A percentile compares a stretch with the other conserved stretches of the same genome.
Evolutionary conservation across 768 basidiomycete genomes (phyloP).

Genomic region (Lentinula edodes): DNA sequence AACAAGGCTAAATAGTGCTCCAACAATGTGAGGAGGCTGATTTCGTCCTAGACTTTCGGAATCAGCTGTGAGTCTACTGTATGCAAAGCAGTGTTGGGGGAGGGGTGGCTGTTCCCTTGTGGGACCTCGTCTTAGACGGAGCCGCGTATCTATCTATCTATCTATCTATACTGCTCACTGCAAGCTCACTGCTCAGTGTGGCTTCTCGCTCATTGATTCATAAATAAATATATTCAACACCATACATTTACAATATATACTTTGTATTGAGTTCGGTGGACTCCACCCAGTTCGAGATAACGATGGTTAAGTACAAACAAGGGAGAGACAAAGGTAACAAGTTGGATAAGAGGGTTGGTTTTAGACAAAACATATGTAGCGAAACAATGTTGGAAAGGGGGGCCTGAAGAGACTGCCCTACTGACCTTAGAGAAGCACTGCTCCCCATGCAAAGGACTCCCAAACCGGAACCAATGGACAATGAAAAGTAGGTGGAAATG

Average conservation of each 20-base stretch:
- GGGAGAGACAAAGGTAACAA: background rate
- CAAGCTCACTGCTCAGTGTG: too few relatives aligned
- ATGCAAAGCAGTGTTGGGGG: too few relatives aligned
- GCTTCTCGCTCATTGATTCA: background rate
- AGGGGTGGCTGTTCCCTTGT: too few relatives aligned
- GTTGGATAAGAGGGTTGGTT: background rate
- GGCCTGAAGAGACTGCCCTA: background rate
- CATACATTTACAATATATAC: slow-evolving; percentile 3
- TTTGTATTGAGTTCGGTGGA: background rate
- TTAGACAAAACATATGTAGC: background rate
- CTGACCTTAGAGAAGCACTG: background rate
- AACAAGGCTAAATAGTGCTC: too few relatives aligned
- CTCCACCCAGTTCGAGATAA: slow-evolving; percentile 1
- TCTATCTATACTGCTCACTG: too few relatives aligned
- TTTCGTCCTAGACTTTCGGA: too few relatives aligned
- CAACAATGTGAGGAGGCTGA: too few relatives aligned
- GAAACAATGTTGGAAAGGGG: background rate
- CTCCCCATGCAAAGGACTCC: slow-evolving; percentile 4
- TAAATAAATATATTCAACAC: background rate
- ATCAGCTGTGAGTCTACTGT: too few relatives aligned
- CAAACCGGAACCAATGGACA: background rate
- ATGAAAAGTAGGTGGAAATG: background rate
- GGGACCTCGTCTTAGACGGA: too few relatives aligned
- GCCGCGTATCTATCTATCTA: too few relatives aligned
- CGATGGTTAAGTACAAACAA: slow-evolving; percentile 1